phyloP scores from a whole-genome alignment of 192 early-diverging fungal genomes.

The Entomortierella lignicola region DNA sequence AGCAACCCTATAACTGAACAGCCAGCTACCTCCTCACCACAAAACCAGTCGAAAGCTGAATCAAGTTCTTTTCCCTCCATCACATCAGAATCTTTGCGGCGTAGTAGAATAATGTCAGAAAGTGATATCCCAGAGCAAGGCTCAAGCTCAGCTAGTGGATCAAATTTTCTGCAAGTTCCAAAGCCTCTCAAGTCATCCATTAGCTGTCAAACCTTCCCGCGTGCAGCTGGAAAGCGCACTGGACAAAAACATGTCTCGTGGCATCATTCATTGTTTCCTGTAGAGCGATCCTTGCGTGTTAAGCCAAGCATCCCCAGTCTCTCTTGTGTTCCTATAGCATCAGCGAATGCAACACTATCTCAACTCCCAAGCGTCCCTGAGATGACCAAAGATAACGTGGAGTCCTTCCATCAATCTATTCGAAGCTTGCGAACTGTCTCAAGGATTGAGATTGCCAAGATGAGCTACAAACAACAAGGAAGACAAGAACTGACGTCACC shows the following conservation, averaged over 20 bases:
- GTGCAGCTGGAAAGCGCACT: constrained; percentile 25
- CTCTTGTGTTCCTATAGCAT: constrained; percentile 26
- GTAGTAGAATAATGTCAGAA: constrained; percentile 18
- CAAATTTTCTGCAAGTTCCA: neutral
- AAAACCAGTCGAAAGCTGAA: neutral
- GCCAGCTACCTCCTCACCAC: neutral
- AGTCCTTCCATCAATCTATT: constrained; percentile 43
- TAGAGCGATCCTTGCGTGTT: constrained; percentile 29
- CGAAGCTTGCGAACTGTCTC: constrained; percentile 42
- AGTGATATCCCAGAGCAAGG: constrained; percentile 8
- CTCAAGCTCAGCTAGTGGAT: constrained; percentile 2
- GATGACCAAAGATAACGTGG: constrained; percentile 40
- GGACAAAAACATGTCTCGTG: constrained; percentile 46
- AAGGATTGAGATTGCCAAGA: constrained; percentile 45
- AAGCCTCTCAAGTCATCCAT: constrained; percentile 37
- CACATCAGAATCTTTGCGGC: neutral
- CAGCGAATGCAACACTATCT: constrained; percentile 25
- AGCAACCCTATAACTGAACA: neutral
- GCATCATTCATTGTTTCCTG: constrained; percentile 51
- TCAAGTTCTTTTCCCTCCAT: neutral
- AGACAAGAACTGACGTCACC: constrained; percentile 32
- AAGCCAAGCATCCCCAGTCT: constrained; percentile 51
- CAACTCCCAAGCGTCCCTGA: constrained; percentile 31
- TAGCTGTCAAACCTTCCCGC: constrained; percentile 47
- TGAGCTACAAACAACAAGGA: constrained; percentile 54